phyloP scores from a whole-genome alignment of 441 rosid genomes.

The Pelargonium myrrhifolium region DNA sequence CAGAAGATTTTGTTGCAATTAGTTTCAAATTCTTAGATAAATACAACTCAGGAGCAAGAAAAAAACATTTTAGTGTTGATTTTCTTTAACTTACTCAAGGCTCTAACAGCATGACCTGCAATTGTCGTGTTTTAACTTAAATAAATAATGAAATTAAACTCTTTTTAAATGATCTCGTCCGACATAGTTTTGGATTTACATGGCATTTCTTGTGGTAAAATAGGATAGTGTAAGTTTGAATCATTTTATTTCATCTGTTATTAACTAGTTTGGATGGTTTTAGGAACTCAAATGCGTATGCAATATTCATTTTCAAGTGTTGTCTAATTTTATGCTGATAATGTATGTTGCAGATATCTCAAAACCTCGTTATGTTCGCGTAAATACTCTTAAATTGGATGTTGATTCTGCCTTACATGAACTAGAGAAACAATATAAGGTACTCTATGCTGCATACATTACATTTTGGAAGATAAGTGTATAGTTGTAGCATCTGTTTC shows the following conservation, averaged over 20 bases:
- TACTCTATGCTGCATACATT: slow-evolving; percentile 21
- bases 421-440: slow-evolving; percentile 51
- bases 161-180: neutral
- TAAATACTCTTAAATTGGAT: slow-evolving; percentile 72
- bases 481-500: neutral
- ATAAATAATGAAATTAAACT: neutral
- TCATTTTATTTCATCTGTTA: neutral
- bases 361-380: slow-evolving; percentile 76
- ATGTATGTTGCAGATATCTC: slow-evolving; percentile 42
- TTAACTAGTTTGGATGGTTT: neutral
- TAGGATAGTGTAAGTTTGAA: neutral
- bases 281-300: neutral
- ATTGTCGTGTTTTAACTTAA: neutral
- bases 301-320: neutral
- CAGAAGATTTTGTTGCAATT: neutral
- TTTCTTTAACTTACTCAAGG: neutral
- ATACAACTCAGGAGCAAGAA: neutral
- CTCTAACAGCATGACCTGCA: neutral
- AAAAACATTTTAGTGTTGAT: too few relatives aligned
- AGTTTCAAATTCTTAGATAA: neutral
- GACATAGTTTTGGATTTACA: neutral
- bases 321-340: slow-evolving; percentile 13
- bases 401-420: slow-evolving; percentile 51
- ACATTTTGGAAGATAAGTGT: neutral
- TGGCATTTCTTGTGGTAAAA: neutral